A percentile compares a stretch with the other conserved stretches of the same genome.
These are phyloP conservation scores for slime mould (Dictyostelium discoideum) DNA, from an alignment of 78 protist genomes.

Conservation along the genomic window DNA sequence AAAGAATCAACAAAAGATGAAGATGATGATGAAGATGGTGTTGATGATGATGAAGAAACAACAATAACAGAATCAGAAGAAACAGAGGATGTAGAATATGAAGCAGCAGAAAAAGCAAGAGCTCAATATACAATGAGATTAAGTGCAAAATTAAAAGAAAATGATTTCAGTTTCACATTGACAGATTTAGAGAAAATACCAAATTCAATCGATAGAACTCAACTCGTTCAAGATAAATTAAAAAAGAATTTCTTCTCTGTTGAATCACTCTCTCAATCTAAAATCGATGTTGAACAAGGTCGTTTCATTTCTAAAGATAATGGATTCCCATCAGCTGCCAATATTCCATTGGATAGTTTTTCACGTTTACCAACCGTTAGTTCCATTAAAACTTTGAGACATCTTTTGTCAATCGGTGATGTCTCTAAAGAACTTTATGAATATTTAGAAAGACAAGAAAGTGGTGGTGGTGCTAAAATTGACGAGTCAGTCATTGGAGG, in stretches of 20 bases:
- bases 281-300: background rate
- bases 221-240: background rate
- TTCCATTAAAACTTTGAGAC: constrained; percentile 5
- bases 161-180: background rate
- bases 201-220: background rate
- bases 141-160: background rate
- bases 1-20: background rate
- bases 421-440: constrained; percentile 36
- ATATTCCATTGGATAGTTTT: background rate
- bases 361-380: constrained; percentile 16
- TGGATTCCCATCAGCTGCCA: background rate
- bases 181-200: background rate
- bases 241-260: constrained; percentile 2
- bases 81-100: no score
- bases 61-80: no score
- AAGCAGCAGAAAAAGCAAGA: no score
- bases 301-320: background rate
- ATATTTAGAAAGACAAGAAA: background rate
- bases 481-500: background rate
- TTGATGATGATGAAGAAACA: background rate
- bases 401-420: background rate
- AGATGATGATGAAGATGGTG: background rate
- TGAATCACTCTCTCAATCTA: background rate
- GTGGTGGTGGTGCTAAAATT: background rate
- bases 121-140: no score